Conservation (phyloP, 202 grass and related monocot species). For the Setaria viridis region DNA sequence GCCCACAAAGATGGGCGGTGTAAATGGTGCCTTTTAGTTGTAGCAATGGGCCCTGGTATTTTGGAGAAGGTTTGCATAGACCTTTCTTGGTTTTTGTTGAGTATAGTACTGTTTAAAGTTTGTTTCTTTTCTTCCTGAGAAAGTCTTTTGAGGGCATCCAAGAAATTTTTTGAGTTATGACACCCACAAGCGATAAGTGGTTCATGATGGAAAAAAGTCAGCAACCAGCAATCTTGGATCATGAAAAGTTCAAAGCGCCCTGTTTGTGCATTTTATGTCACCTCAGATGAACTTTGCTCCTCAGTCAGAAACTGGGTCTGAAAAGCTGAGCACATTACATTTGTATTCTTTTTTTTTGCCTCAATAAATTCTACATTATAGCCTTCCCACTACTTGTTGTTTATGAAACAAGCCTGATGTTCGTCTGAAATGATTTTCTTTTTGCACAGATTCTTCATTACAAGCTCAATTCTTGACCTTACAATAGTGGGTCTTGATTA, state of each 20-base stretch:
- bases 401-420: slow-evolving; percentile 17
- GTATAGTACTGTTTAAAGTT: background rate
- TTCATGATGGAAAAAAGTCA: slow-evolving; percentile 40
- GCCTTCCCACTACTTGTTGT: slow-evolving; percentile 12
- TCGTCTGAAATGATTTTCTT: slow-evolving; percentile 23
- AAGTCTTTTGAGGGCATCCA: slow-evolving; percentile 12
- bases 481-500: slow-evolving; percentile 92
- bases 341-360: background rate
- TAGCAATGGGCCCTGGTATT: slow-evolving; percentile 10
- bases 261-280: slow-evolving; percentile 27
- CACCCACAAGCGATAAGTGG: slow-evolving; percentile 46
- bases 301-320: slow-evolving; percentile 20
- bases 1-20: slow-evolving; percentile 32
- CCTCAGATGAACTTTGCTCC: slow-evolving; percentile 39
- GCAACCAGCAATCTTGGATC: slow-evolving; percentile 28
- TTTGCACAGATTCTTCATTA: slow-evolving; percentile 88
- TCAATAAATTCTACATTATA: background rate
- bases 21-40: slow-evolving; percentile 24
- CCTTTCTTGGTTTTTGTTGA: background rate
- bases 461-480: slow-evolving; percentile 89
- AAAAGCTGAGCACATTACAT: slow-evolving; percentile 11
- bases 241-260: slow-evolving; percentile 34
- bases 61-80: slow-evolving; percentile 7
- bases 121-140: slow-evolving; percentile 25
- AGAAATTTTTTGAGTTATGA: slow-evolving; percentile 25